Evolutionary conservation across 2,329 filamentous ascomycete species (phyloP).

Genomic region (Trichoderma sp.): DNA sequence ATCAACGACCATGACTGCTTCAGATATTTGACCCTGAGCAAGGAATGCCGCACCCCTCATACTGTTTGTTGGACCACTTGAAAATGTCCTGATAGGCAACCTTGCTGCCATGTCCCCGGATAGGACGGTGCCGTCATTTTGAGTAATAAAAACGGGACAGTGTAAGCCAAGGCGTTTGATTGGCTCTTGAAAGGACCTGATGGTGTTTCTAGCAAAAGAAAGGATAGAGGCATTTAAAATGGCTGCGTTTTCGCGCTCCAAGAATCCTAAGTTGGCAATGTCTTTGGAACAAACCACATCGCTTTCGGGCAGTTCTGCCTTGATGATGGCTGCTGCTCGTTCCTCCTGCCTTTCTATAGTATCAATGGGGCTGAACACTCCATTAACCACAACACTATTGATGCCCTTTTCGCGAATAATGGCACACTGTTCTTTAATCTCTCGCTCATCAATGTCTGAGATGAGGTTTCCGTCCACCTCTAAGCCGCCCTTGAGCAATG

Average conservation of each 20-base stretch:
- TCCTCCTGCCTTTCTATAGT: slow-evolving; percentile 48
- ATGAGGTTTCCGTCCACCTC: slow-evolving; percentile 51
- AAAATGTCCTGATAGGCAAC: slow-evolving; percentile 60
- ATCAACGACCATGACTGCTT: slow-evolving; percentile 58
- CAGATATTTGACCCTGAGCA: slow-evolving; percentile 35
- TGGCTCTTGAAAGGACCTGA: slow-evolving; percentile 52
- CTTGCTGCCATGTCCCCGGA: slow-evolving; percentile 51
- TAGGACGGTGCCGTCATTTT: slow-evolving; percentile 62
- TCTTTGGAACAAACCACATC: slow-evolving; percentile 51
- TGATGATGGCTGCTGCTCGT: slow-evolving; percentile 42
- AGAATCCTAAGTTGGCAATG: slow-evolving; percentile 51
- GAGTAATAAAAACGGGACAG: slow-evolving; percentile 58
- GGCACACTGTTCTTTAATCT: slow-evolving; percentile 40
- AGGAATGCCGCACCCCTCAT: slow-evolving; percentile 62
- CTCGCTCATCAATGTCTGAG: slow-evolving; percentile 41
- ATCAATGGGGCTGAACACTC: slow-evolving; percentile 54
- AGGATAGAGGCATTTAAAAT: slow-evolving; percentile 63
- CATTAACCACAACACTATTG: slow-evolving; percentile 45
- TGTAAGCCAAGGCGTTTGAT: slow-evolving; percentile 46
- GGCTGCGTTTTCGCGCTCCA: slow-evolving; percentile 63
- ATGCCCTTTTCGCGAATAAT: slow-evolving; percentile 43
- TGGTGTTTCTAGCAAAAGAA: slow-evolving; percentile 54
- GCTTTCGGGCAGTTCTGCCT: slow-evolving; percentile 36
- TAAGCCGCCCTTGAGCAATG: slow-evolving; percentile 47
- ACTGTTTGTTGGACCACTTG: slow-evolving; percentile 61